A percentile compares a stretch with the other conserved stretches of the same genome.
phyloP scores from a whole-genome alignment of 2,329 filamentous ascomycete genomes.

The Dothideomycetes sp. region DNA sequence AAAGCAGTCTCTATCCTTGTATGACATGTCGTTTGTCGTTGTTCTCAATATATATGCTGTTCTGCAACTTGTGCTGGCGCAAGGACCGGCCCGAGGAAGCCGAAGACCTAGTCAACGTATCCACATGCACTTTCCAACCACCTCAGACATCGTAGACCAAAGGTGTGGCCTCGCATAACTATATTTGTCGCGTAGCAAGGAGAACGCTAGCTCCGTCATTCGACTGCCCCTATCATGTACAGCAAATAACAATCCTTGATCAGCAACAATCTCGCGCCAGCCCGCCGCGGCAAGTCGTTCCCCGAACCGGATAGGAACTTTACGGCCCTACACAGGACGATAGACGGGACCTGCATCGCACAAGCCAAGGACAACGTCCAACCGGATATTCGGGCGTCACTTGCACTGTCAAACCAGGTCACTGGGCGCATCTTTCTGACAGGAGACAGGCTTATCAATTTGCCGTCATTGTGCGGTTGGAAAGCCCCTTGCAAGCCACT shows the following conservation, averaged over 20 bases:
- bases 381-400: background rate
- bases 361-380: background rate
- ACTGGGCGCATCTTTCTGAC: background rate
- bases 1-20: no score
- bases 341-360: background rate
- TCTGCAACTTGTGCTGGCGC: conserved; percentile 2
- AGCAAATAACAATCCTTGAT: no score
- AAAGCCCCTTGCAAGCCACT: conserved; percentile 9
- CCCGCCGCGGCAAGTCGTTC: background rate
- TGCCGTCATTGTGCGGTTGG: background rate
- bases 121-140: background rate
- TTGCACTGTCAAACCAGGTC: conserved; percentile 5
- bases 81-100: background rate
- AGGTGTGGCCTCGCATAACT: no score
- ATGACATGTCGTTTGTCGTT: no score
- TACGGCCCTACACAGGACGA: background rate
- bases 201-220: no score
- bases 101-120: background rate
- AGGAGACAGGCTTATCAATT: conserved; percentile 6
- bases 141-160: background rate
- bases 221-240: background rate
- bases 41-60: no score
- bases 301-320: background rate
- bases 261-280: background rate
- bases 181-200: no score